Conservation (phyloP, 1,284 basidiomycete species). For the Ceratobasidium sp. region DNA sequence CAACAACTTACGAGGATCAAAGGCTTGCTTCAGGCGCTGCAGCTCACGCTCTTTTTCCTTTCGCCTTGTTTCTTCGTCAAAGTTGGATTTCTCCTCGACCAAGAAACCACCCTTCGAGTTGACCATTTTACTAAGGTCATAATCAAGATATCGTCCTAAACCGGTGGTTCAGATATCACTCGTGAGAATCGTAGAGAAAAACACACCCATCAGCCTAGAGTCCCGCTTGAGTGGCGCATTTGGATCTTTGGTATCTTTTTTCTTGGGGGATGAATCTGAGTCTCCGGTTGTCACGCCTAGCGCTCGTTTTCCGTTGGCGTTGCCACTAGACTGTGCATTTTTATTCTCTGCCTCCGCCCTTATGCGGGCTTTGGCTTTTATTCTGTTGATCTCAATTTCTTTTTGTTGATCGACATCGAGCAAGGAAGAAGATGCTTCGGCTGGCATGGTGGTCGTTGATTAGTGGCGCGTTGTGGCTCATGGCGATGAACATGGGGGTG, state of each 20-base stretch:
- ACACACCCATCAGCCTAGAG: constrained; percentile 62
- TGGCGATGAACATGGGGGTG: not conserved
- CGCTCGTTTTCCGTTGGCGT: constrained; percentile 66
- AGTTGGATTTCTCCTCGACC: constrained; percentile 77
- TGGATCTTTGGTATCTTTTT: constrained; percentile 44
- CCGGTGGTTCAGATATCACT: not conserved
- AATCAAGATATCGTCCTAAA: constrained; percentile 82
- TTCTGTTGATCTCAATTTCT: constrained; percentile 61
- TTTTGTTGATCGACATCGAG: constrained; percentile 53
- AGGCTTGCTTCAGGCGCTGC: constrained; percentile 68
- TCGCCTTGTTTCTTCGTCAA: constrained; percentile 67
- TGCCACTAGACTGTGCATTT: constrained; percentile 51
- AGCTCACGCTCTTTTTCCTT: constrained; percentile 80
- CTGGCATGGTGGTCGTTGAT: not conserved
- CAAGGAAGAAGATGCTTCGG: not conserved
- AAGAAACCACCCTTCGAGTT: constrained; percentile 95
- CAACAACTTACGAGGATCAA: constrained; percentile 68
- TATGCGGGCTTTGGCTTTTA: constrained; percentile 61
- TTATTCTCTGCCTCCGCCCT: constrained; percentile 54
- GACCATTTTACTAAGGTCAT: constrained; percentile 96
- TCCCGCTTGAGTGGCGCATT: constrained; percentile 69
- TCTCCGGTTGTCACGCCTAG: constrained; percentile 58
- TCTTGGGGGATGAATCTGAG: constrained; percentile 67
- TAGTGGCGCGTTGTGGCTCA: not conserved
- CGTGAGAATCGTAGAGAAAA: not conserved